Evolutionary conservation across 1,284 basidiomycete species (phyloP).

Genomic region (Ganoderma leucocontextum): DNA sequence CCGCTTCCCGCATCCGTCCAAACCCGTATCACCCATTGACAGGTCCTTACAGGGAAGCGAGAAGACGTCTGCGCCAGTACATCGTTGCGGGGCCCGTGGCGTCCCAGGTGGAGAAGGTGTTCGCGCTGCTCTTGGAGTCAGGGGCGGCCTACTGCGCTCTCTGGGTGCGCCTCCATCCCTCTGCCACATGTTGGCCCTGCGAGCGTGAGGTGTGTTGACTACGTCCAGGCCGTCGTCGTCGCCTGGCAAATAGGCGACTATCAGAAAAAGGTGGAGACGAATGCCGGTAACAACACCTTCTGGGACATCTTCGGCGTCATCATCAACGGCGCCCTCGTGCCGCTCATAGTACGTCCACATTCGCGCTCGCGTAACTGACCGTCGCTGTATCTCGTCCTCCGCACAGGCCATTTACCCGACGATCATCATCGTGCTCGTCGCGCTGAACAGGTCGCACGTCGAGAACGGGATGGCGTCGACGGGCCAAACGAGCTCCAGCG

Average conservation of each 20-base stretch:
- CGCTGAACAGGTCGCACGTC: neutral
- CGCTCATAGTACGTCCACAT: neutral
- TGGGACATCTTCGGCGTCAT: neutral
- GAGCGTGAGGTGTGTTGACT: neutral
- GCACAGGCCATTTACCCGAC: neutral
- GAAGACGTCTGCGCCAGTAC: neutral
- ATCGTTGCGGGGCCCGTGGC: neutral
- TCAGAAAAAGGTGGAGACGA: neutral
- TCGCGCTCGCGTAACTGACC: neutral
- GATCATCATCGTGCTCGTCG: slow-evolving; percentile 2
- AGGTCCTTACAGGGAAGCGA: neutral
- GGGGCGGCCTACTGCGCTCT: neutral
- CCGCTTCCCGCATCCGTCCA: neutral
- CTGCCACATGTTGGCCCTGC: neutral
- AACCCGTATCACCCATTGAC: neutral
- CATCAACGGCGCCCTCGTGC: neutral
- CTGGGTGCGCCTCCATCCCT: neutral
- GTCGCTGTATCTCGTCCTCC: neutral
- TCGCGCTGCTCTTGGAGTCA: neutral
- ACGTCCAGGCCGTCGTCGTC: neutral
- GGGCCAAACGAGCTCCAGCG: neutral
- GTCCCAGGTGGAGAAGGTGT: slow-evolving; percentile 4
- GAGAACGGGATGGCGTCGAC: slow-evolving; percentile 1
- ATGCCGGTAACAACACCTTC: neutral
- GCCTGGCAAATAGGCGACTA: neutral